Evolutionary conservation across 495 filamentous ascomycete species (phyloP).

Genomic region (Darksidea phi): DNA sequence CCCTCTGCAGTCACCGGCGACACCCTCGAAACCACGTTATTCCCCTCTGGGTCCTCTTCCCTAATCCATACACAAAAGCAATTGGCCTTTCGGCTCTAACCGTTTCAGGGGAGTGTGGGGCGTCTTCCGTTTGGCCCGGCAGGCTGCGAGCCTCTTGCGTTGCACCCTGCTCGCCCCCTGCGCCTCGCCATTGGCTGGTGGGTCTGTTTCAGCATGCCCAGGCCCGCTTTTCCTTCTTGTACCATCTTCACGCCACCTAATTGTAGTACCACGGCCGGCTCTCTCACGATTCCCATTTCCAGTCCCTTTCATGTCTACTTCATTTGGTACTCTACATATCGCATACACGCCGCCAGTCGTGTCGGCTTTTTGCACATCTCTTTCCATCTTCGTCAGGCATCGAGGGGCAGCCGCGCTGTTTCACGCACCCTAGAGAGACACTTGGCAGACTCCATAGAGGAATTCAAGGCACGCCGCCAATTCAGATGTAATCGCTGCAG

Average conservation of each 20-base stretch:
- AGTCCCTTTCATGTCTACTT: constrained; percentile 8
- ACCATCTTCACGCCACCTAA: constrained; percentile 6
- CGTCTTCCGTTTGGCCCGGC: constrained; percentile 17
- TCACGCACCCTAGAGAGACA: constrained; percentile 4
- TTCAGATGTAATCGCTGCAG: constrained; percentile 11
- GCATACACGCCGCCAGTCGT: constrained; percentile 1
- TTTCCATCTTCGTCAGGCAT: neutral
- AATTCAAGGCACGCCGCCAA: constrained; percentile 6
- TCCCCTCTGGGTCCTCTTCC: constrained; percentile 9
- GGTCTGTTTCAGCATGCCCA: constrained; percentile 24
- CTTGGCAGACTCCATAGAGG: constrained; percentile 29
- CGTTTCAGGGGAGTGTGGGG: constrained; percentile 33
- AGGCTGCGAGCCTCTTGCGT: constrained; percentile 11
- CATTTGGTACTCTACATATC: constrained; percentile 26
- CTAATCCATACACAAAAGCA: constrained; percentile 30
- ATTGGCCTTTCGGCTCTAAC: constrained; percentile 22
- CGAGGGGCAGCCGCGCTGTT: constrained; percentile 9
- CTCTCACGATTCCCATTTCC: constrained; percentile 3
- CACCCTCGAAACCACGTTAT: constrained; percentile 24
- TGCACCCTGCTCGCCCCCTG: neutral
- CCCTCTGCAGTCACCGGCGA: constrained; percentile 23
- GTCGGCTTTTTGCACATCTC: neutral
- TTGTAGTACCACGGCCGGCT: constrained; percentile 11
- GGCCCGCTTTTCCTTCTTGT: constrained; percentile 26
- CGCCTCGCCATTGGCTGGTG: constrained; percentile 18